Percentiles rank a stretch among this genome's conserved stretches.
These are phyloP conservation scores for Passiflora organensis DNA, from an alignment of 345 rosid species.

Conservation along the genomic window DNA sequence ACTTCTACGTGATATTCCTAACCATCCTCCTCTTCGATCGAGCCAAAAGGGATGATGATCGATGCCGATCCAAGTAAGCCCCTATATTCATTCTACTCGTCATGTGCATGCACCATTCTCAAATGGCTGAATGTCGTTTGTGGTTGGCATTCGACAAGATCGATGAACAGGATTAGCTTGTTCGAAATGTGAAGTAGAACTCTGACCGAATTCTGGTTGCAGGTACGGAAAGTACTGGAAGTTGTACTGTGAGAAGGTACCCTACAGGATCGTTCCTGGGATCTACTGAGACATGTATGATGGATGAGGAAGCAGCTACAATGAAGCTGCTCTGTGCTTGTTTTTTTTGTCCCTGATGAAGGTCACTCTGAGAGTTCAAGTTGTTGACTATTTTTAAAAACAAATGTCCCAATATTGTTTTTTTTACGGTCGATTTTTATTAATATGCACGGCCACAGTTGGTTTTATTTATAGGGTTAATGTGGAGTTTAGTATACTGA, in stretches of 20 bases:
- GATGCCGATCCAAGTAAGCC: conserved; percentile 89
- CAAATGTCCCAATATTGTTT: too few species aligned
- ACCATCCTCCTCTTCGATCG: conserved; percentile 92
- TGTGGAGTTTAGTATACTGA: too few species aligned
- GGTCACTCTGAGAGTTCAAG: too few species aligned
- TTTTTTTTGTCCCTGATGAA: too few species aligned
- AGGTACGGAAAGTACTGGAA: conserved; percentile 90
- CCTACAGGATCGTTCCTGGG: conserved; percentile 67
- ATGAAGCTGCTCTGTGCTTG: too few species aligned
- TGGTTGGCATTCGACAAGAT: neutral
- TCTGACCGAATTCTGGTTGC: conserved; percentile 7
- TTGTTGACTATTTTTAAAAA: too few species aligned
- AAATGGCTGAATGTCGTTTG: neutral
- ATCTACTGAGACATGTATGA: conserved; percentile 40
- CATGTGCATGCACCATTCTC: too few species aligned
- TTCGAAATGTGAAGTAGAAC: neutral
- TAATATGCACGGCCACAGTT: too few species aligned
- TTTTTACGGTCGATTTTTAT: too few species aligned
- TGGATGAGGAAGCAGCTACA: neutral
- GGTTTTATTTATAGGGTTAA: too few species aligned
- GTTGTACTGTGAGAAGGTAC: conserved; percentile 75
- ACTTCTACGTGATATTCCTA: conserved; percentile 82
- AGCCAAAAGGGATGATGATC: conserved; percentile 90
- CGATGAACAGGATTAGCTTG: neutral
- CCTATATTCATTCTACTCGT: too few species aligned